A percentile compares a stretch with the other conserved stretches of the same genome.
Evolutionary conservation across 2,329 filamentous ascomycete genomes (phyloP).

Genomic region (Scleromitrula shiraiana): DNA sequence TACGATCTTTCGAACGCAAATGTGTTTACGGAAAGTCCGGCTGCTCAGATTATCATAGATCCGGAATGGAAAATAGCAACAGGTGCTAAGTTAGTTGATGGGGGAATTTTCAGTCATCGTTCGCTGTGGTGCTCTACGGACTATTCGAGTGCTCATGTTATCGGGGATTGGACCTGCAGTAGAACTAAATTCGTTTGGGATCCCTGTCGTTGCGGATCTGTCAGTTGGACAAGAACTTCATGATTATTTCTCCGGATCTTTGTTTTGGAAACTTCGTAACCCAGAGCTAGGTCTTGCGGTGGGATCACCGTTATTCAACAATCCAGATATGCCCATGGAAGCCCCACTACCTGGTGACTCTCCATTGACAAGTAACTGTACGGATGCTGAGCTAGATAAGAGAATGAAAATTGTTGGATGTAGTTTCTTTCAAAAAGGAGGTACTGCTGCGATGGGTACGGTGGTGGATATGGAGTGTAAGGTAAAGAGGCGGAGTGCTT

Average conservation of each 20-base stretch:
- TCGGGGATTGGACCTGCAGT: slow-evolving; percentile 26
- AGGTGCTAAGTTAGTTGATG: neutral
- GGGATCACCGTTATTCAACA: slow-evolving; percentile 5
- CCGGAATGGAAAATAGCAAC: neutral
- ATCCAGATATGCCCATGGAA: slow-evolving; percentile 8
- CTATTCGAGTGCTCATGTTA: slow-evolving; percentile 29
- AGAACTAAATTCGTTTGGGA: slow-evolving; percentile 13
- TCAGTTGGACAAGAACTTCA: slow-evolving; percentile 42
- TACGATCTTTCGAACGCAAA: slow-evolving; percentile 15
- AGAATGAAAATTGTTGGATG: neutral
- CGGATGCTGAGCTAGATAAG: slow-evolving; percentile 10
- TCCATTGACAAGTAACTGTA: neutral
- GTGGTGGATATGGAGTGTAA: slow-evolving; percentile 48
- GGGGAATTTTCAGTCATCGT: slow-evolving; percentile 33
- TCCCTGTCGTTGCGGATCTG: slow-evolving; percentile 42
- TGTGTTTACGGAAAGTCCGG: slow-evolving; percentile 76
- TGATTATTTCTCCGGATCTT: slow-evolving; percentile 4
- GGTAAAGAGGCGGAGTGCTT: slow-evolving; percentile 50
- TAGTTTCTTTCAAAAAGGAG: slow-evolving; percentile 20
- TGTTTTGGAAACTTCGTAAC: slow-evolving; percentile 9
- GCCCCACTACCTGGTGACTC: neutral
- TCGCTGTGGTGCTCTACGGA: slow-evolving; percentile 28
- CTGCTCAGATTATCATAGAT: slow-evolving; percentile 51
- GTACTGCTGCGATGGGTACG: slow-evolving; percentile 41
- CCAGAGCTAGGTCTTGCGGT: slow-evolving; percentile 12